Percentiles rank a stretch among this genome's conserved stretches.
phyloP scores from a whole-genome alignment of 75 land plant genomes.

The Sequoiadendron giganteum region DNA sequence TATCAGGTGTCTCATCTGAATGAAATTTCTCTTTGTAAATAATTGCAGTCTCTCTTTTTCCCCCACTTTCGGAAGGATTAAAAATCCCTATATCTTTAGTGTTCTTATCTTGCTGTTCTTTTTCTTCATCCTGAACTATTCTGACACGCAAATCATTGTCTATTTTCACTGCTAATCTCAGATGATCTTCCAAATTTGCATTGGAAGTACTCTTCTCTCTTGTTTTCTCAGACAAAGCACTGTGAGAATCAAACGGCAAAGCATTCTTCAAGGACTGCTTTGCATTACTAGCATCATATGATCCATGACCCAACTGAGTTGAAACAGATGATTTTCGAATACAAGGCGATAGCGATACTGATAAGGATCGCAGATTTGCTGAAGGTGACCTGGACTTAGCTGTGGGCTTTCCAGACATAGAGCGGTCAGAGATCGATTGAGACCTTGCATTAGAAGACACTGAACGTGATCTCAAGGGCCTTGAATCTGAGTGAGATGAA shows the following conservation, averaged over 20 bases:
- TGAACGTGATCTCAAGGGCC: slow-evolving; percentile 30
- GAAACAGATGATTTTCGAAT: slow-evolving; percentile 20
- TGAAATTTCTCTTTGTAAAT: neutral
- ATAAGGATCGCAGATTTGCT: slow-evolving; percentile 19
- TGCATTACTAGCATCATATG: neutral
- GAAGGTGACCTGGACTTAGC: slow-evolving; percentile 28
- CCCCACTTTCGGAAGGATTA: neutral
- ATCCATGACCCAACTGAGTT: slow-evolving; percentile 8
- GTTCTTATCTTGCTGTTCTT: neutral
- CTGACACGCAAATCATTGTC: slow-evolving; percentile 8
- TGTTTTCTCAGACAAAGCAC: neutral
- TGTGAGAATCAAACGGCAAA: slow-evolving; percentile 15
- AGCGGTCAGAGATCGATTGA: slow-evolving; percentile 5
- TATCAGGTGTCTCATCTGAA: neutral
- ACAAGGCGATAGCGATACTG: slow-evolving; percentile 26
- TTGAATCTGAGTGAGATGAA: slow-evolving; percentile 14
- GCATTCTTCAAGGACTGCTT: neutral
- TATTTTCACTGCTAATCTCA: slow-evolving; percentile 9
- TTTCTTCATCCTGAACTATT: neutral
- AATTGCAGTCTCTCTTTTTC: neutral
- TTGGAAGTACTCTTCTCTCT: neutral
- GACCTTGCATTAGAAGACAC: slow-evolving; percentile 15
- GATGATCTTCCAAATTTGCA: neutral
- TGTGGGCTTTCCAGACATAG: slow-evolving; percentile 14
- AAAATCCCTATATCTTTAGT: neutral